Conservation (phyloP, 345 rosid genomes). For the Alliaria petiolata region DNA sequence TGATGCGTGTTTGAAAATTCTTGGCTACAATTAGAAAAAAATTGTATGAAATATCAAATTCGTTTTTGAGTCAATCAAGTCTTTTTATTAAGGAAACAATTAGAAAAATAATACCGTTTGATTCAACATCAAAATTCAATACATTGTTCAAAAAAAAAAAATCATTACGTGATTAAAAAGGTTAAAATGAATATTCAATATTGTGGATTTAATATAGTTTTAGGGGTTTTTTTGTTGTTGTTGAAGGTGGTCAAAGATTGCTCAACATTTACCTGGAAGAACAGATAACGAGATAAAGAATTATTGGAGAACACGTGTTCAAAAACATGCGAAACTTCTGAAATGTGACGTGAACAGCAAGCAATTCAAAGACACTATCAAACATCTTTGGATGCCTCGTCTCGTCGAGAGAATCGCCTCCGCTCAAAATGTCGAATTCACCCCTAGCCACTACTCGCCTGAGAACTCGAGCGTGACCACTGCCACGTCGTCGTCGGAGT, state of each 20-base stretch:
- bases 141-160: no score
- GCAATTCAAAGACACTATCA: slow-evolving; percentile 46
- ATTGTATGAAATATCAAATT: no score
- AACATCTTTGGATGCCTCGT: slow-evolving; percentile 53
- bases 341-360: slow-evolving; percentile 57
- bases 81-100: neutral
- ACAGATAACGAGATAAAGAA: slow-evolving; percentile 78
- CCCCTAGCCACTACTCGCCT: neutral
- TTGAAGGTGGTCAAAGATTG: slow-evolving; percentile 67
- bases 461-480: neutral
- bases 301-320: slow-evolving; percentile 76
- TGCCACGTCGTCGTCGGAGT: slow-evolving; percentile 8
- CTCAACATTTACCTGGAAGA: slow-evolving; percentile 71
- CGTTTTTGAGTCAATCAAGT: no score
- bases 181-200: neutral
- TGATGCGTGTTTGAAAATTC: neutral
- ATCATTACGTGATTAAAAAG: neutral
- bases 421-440: neutral
- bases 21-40: neutral
- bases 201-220: neutral
- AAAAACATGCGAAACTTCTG: slow-evolving; percentile 57
- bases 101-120: neutral
- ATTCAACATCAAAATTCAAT: no score
- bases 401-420: slow-evolving; percentile 13
- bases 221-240: neutral